Percentiles rank a stretch among this genome's conserved stretches.
Evolutionary conservation across 257 asterid species (phyloP).

Genomic region (Henckelia pumila): DNA sequence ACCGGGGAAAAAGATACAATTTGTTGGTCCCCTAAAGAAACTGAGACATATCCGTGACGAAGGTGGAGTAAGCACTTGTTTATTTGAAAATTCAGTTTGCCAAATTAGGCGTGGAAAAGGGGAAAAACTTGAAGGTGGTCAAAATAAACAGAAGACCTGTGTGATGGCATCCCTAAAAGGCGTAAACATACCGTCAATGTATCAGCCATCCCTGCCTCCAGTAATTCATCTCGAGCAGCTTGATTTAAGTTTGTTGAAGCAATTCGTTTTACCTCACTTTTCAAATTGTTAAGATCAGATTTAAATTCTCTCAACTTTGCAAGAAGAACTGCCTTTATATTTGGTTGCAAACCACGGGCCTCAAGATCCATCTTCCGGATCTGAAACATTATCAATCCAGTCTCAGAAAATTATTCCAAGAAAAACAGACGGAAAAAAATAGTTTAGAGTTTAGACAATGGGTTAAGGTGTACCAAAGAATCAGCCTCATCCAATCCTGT

Average conservation of each 20-base stretch:
- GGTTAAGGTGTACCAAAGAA: conserved; percentile 50
- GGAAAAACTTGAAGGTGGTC: neutral
- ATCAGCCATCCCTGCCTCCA: conserved; percentile 81
- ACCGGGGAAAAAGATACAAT: neutral
- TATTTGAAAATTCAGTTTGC: neutral
- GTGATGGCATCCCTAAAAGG: neutral
- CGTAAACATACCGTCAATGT: conserved; percentile 49
- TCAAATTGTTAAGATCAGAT: conserved; percentile 76
- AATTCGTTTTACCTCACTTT: conserved; percentile 59
- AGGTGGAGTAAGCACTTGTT: neutral
- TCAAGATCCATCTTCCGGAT: conserved; percentile 83
- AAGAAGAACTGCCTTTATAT: conserved; percentile 68
- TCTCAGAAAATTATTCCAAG: conserved; percentile 6
- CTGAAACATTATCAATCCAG: conserved; percentile 37
- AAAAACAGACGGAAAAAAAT: conserved; percentile 2
- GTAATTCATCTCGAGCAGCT: conserved; percentile 78
- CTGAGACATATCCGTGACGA: neutral
- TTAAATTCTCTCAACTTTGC: conserved; percentile 81
- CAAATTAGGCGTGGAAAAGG: neutral
- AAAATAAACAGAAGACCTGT: neutral
- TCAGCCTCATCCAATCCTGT: conserved; percentile 75
- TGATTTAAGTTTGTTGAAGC: conserved; percentile 52
- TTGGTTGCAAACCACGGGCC: conserved; percentile 81
- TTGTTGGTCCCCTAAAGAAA: neutral
- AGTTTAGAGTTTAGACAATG: neutral